phyloP scores from a whole-genome alignment of 495 filamentous ascomycete species.

The Penicillium riverlandense region DNA sequence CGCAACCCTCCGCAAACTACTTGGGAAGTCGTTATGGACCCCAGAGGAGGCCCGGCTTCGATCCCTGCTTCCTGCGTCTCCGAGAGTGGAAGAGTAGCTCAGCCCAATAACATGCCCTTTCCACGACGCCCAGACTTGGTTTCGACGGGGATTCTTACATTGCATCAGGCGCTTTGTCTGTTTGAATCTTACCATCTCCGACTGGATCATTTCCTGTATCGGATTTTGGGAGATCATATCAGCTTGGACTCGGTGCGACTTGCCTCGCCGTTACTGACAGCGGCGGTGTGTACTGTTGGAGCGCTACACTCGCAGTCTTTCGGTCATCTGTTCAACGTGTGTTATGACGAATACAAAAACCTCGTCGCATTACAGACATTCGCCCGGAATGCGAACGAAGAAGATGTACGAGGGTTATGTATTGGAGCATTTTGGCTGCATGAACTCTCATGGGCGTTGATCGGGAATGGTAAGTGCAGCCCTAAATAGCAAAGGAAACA shows the following conservation, averaged over 20 bases:
- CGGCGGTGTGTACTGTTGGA: conserved; percentile 26
- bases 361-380: conserved; percentile 15
- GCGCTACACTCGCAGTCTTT: conserved; percentile 20
- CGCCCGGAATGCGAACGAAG: conserved; percentile 12
- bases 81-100: conserved; percentile 8
- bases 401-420: conserved; percentile 26
- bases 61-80: conserved; percentile 23
- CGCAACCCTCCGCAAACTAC: conserved; percentile 1
- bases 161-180: conserved; percentile 14
- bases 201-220: conserved; percentile 31
- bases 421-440: conserved; percentile 32
- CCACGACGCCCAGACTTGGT: conserved; percentile 13
- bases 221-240: conserved; percentile 22
- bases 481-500: no score
- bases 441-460: conserved; percentile 24
- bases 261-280: conserved; percentile 21
- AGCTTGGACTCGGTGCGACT: conserved; percentile 16
- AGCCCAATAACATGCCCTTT: conserved; percentile 1
- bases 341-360: conserved; percentile 17
- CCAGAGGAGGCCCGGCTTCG: conserved; percentile 16
- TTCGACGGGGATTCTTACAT: conserved; percentile 10
- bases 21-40: conserved; percentile 18
- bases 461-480: conserved; percentile 16
- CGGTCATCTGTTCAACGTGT: conserved; percentile 21
- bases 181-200: conserved; percentile 24